Conservation (phyloP, 2,329 filamentous ascomycete genomes). For the Bipolaris zeicola region DNA sequence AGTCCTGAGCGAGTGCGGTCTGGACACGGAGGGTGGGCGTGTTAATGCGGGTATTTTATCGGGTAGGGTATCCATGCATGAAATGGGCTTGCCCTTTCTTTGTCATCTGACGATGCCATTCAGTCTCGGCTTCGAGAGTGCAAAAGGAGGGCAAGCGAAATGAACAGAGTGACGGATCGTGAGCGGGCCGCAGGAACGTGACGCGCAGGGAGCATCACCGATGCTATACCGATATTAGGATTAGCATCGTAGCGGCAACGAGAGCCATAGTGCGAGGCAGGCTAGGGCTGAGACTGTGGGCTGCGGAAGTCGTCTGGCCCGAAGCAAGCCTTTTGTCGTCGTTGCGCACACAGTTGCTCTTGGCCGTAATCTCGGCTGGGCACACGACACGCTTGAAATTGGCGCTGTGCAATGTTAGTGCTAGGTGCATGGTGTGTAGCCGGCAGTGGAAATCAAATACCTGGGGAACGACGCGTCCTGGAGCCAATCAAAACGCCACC, state of each 20-base stretch:
- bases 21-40: slow-evolving; percentile 12
- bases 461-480: slow-evolving; percentile 41
- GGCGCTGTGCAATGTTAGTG: slow-evolving; percentile 39
- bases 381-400: slow-evolving; percentile 46
- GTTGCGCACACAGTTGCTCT: slow-evolving; percentile 41
- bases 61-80: slow-evolving; percentile 45
- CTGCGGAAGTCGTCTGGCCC: slow-evolving; percentile 15
- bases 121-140: slow-evolving; percentile 2
- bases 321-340: slow-evolving; percentile 37
- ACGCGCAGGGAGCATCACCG: slow-evolving; percentile 26
- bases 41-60: slow-evolving; percentile 26
- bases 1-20: slow-evolving; percentile 7
- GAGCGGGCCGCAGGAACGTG: slow-evolving; percentile 23
- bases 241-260: slow-evolving; percentile 27
- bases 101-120: slow-evolving; percentile 32
- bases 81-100: slow-evolving; percentile 22
- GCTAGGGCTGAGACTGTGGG: slow-evolving; percentile 20
- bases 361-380: slow-evolving; percentile 41
- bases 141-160: slow-evolving; percentile 18
- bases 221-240: slow-evolving; percentile 35
- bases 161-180: slow-evolving; percentile 30
- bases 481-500: slow-evolving; percentile 47
- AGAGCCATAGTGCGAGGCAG: slow-evolving; percentile 18
- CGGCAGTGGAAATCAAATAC: slow-evolving; percentile 22
- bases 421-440: slow-evolving; percentile 6